Evolutionary conservation across 345 rosid genomes (phyloP).

Genomic region (Excoecaria agallocha): DNA sequence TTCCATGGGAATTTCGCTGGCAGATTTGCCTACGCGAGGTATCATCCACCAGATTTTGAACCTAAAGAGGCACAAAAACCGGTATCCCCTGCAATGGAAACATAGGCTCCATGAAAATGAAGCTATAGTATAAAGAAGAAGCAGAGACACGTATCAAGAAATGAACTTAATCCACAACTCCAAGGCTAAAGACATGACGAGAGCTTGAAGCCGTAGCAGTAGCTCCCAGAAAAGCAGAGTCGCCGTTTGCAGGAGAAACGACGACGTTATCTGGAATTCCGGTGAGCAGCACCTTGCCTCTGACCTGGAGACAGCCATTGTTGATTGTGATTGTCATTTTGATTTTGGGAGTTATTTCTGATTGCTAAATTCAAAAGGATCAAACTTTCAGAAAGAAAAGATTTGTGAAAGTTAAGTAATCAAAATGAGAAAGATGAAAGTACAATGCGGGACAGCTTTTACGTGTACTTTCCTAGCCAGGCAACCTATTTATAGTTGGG

Average conservation of each 20-base stretch:
- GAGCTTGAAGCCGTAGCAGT: slow-evolving; percentile 35
- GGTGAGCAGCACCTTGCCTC: slow-evolving; percentile 38
- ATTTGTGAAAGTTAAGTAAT: not conserved
- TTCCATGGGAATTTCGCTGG: slow-evolving; percentile 50
- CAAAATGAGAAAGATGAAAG: not conserved
- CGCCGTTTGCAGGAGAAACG: slow-evolving; percentile 34
- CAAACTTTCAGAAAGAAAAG: not conserved
- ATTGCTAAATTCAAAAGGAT: not conserved
- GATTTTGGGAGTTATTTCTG: not conserved
- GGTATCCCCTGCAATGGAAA: slow-evolving; percentile 36
- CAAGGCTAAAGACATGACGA: slow-evolving; percentile 63
- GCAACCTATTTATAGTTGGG: too few relatives aligned
- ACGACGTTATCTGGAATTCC: slow-evolving; percentile 38
- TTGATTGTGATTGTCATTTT: slow-evolving; percentile 44
- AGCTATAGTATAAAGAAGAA: not conserved
- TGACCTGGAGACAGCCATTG: slow-evolving; percentile 42
- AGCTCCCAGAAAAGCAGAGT: slow-evolving; percentile 52
- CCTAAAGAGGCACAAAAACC: slow-evolving; percentile 54
- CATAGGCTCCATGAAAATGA: not conserved
- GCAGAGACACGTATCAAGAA: too few relatives aligned
- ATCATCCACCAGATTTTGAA: slow-evolving; percentile 73
- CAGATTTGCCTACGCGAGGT: slow-evolving; percentile 50
- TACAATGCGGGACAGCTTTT: too few relatives aligned
- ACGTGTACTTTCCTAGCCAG: too few relatives aligned
- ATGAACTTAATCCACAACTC: slow-evolving; percentile 48